Base-by-base conservation (phyloP, 2,329 filamentous ascomycete species). In the Basipetospora sp. region DNA sequence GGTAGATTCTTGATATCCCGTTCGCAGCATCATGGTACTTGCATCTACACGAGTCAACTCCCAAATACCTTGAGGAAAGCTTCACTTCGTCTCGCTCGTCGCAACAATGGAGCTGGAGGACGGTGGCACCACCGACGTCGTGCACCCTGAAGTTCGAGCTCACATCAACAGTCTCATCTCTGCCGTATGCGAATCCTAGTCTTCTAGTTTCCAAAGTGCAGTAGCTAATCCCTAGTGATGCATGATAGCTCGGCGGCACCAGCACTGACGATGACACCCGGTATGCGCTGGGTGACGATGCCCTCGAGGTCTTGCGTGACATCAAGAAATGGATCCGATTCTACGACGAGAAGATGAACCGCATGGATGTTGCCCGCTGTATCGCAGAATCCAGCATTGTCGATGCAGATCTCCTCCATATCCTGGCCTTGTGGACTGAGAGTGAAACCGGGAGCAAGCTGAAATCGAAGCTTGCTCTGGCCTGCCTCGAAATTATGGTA, bases 301-400 rank as follows among this genome's bases (percentile, higher is more conserved):
- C 87, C 10, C 66, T 93, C 42, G 83, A 90, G 41, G 90, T 87
- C 51, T 67, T 98, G 41, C 86, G 88, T 44, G 90, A 98, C 59
- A 69, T 98, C 39, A 88, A 90, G 53, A 80, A 80, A 72, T 98
- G 90, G 90, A 71, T 98, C 47, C 86, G 85, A 48, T 75, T 94
- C 44, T 90, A 90, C 65, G 87, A 94, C 56, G 83, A 93, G 54
- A 92, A 92, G 55, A 76, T 80, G 45, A 92, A 94, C 54, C 80
- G 88, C 47, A 80, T 93, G 67, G 90, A 98, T 53, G 90, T 98
- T 42, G 87, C 88, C 43, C 73, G 90, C 59, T 94, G 86, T 55
- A 67, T 96, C 47, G 79, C 85, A 51, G 86, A 96, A 57, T 81
- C 86, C 31, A 94, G 94, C 52, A 59, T 98, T n/a, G 74, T 96